Base-by-base conservation (phyloP, 2,329 filamentous ascomycete species). In the Phialophora tarda region DNA sequence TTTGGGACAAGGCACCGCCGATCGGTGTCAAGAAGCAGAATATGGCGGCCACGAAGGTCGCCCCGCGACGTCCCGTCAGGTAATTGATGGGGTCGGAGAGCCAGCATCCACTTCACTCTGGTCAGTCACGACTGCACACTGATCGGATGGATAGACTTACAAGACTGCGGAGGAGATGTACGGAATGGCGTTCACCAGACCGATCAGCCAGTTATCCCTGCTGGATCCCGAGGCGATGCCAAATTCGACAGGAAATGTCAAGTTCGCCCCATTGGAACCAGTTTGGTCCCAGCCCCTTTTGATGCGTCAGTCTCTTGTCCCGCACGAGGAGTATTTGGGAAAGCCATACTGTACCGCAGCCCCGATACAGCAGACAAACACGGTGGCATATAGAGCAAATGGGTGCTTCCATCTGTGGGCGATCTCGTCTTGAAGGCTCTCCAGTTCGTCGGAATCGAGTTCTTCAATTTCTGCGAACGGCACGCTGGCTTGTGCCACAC, bases 251-350 rank as follows among this genome's bases (percentile, higher is more conserved):
- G 79, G 79, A 59, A 80, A 82, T 4, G 74, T 76, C 38, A 82
- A 68, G 53, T 82, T 82, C 26, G 80, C 80, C 8, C 80, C 80
- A 64, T 82, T 82, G n/a, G 76, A 75, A 6, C 78, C 79, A 21
- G 79, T 80, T 64, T 81, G 78, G 69, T 80, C 78, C 79, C 79
- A 81, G 34, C 76, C 76, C 4, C 34, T 41, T 17, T 41, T 41
- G 34, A 17, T 1, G 14, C 14, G 34, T 41, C 12, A 41, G 14
- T 17, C 34, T 17, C 34, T 17, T 17, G 14, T 6, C 34, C 14
- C 14, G 14, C 12, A 14, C 12, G 14, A 5, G 7, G 4, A 7
- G 34, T 6, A 41, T 17, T 14, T 2, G 34, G 34, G 34, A 17
- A 17, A 41, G 34, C 14, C 34, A 6, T 41, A 41, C 66, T 82